These are phyloP conservation scores for Crithidia expoeki DNA, from an alignment of 208 protist genomes.

Conservation along the genomic window DNA sequence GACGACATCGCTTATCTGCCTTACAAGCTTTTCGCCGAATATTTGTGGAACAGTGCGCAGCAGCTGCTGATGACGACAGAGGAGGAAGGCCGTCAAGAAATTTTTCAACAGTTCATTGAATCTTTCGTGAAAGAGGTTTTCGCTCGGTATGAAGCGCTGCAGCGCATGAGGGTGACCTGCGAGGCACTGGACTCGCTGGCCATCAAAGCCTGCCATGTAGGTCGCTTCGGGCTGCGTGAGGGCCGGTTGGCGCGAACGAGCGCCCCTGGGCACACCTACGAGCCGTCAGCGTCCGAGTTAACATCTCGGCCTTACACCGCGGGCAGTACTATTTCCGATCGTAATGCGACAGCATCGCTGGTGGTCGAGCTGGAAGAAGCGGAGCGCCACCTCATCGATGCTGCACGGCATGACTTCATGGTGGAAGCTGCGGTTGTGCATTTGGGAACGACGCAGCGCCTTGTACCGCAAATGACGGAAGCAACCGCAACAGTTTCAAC, in stretches of 20 bases:
- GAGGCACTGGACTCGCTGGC: constrained; percentile 34
- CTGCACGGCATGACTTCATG: constrained; percentile 1
- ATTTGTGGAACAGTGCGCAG: constrained; percentile 10
- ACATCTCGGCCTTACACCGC: neutral
- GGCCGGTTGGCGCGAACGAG: constrained; percentile 26
- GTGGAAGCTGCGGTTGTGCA: neutral
- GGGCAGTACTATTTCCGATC: neutral
- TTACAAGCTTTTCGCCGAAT: constrained; percentile 30
- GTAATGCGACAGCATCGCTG: neutral
- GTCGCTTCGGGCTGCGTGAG: constrained; percentile 25
- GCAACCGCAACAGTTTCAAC: too few species aligned
- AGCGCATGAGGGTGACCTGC: constrained; percentile 18
- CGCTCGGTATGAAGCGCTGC: constrained; percentile 17
- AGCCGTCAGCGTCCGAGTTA: neutral
- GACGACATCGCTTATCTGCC: constrained; percentile 43
- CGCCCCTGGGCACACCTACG: constrained; percentile 9
- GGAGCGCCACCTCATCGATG: neutral
- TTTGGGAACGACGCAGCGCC: neutral
- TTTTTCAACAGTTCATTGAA: neutral
- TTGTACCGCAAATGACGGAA: neutral
- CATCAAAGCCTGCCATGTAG: constrained; percentile 33
- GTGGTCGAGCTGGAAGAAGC: neutral
- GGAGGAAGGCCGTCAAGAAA: neutral
- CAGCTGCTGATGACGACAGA: constrained; percentile 22
- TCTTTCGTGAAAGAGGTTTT: constrained; percentile 10